Conservation (phyloP, 345 rosid genomes). For the Leavenworthia alabamica region DNA sequence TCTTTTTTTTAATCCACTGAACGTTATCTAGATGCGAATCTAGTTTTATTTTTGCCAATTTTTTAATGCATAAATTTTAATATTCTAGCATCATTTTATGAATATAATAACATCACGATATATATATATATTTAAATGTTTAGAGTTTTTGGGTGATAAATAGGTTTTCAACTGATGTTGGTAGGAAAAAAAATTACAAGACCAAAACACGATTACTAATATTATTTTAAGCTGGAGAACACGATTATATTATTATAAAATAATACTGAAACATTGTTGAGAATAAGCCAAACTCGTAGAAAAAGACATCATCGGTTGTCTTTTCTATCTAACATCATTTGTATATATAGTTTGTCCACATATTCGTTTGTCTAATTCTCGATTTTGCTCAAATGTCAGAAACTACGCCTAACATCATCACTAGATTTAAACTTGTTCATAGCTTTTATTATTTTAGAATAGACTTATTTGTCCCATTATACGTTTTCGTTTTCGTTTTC, state of each 20-base stretch:
- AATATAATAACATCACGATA: not conserved
- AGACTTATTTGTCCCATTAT: conserved; percentile 26
- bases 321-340: not conserved
- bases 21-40: conserved; percentile 6
- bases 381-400: conserved; percentile 18
- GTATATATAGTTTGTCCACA: conserved; percentile 7
- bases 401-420: conserved; percentile 30
- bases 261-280: not conserved
- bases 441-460: conserved; percentile 23
- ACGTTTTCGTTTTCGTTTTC: conserved; percentile 12
- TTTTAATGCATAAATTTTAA: not conserved
- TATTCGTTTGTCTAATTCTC: conserved; percentile 29
- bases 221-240: not conserved
- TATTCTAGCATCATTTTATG: not conserved
- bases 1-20: conserved; percentile 1
- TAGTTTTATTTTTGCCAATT: not conserved
- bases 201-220: not conserved
- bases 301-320: conserved; percentile 21
- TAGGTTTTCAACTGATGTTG: not conserved
- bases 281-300: conserved; percentile 17
- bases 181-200: not conserved
- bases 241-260: not conserved
- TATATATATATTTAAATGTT: not conserved
- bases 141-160: not conserved
- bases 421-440: conserved; percentile 6